Base-by-base conservation (phyloP, 2,329 filamentous ascomycete species). In the Elsinoe ampelina region DNA sequence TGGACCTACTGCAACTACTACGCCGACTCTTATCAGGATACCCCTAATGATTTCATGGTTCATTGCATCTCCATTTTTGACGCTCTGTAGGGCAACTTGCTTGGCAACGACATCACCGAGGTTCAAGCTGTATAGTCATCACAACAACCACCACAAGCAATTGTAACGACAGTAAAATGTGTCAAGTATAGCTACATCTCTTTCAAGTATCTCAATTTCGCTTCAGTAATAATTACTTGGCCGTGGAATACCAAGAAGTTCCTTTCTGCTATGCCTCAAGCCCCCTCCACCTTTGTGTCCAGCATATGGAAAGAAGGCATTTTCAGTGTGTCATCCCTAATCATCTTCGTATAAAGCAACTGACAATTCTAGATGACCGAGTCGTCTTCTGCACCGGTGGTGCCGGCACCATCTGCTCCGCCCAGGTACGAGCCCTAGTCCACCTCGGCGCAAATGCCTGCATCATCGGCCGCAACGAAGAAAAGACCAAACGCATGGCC, bases 331-430 rank as follows among this genome's bases (percentile, higher is more conserved):
- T 58, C 38, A 6, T 32, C 7, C 17, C 12, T 20, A n/a, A 26
- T 20, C n/a, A 61, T 34, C 43, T 54, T 20, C 32, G 17, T 20
- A 38, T 12, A 17, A 55, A 22, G 15, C 15, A 42, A 19, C 54
- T 12, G 22, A 17, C 35, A 39, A 32, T 26, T 32, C 11, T 65
- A 95, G 89, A 85, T 61, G 84, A 85, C 68, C 92, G 93, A 66
- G 91, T 97, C 43, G 82, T 92, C 63, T 95, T 97, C 73, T 95
- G 95, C 67, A 98, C 93, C 2, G 93, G 93, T 58, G 93, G 93
- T 54, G 90, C 90, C 4, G 92, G 93, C 57, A 86, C 87, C 22
- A 97, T 98, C 67, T 96, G 93, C 76, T 93, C 87, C 65, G 90
- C 88, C 57, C 93, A 97, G 75, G 93, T 95, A 32, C 82, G 90